Evolutionary conservation across 176 grass and related monocot genomes (phyloP).

Genomic region (Triticum monococcum): DNA sequence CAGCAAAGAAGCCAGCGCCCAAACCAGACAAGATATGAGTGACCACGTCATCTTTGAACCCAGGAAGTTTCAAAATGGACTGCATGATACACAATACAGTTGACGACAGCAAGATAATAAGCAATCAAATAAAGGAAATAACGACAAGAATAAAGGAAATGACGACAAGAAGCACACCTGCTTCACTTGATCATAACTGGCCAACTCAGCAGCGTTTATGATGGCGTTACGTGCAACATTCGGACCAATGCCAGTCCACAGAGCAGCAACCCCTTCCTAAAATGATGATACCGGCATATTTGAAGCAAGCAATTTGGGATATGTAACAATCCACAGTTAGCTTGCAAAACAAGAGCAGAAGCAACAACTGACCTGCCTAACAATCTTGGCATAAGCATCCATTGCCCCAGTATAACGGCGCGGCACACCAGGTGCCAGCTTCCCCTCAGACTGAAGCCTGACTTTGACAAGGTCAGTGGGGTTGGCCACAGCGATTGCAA

Average conservation of each 20-base stretch:
- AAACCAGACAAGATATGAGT: constrained; percentile 88
- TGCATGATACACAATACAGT: constrained; percentile 24
- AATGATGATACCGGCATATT: background rate
- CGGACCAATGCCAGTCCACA: constrained; percentile 84
- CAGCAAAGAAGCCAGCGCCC: constrained; percentile 93
- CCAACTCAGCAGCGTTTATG: constrained; percentile 94
- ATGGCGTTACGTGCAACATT: constrained; percentile 86
- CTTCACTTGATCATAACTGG: constrained; percentile 98
- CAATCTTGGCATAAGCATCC: constrained; percentile 79
- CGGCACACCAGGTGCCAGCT: constrained; percentile 66
- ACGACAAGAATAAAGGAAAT: background rate
- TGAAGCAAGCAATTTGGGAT: background rate
- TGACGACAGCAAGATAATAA: background rate
- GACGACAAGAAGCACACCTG: constrained; percentile 32
- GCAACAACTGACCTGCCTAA: constrained; percentile 44
- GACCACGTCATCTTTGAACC: constrained; percentile 86
- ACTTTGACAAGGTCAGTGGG: constrained; percentile 98
- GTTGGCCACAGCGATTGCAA: constrained; percentile 85
- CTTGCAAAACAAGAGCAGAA: background rate
- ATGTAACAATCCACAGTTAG: background rate
- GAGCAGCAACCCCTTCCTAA: constrained; percentile 68
- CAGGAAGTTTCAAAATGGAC: constrained; percentile 88
- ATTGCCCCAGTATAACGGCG: constrained; percentile 76
- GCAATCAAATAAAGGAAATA: background rate
- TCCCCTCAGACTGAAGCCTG: constrained; percentile 85